These are phyloP conservation scores for Sporothrix protearum DNA, from an alignment of 2,329 filamentous ascomycete species.

Conservation along the genomic window DNA sequence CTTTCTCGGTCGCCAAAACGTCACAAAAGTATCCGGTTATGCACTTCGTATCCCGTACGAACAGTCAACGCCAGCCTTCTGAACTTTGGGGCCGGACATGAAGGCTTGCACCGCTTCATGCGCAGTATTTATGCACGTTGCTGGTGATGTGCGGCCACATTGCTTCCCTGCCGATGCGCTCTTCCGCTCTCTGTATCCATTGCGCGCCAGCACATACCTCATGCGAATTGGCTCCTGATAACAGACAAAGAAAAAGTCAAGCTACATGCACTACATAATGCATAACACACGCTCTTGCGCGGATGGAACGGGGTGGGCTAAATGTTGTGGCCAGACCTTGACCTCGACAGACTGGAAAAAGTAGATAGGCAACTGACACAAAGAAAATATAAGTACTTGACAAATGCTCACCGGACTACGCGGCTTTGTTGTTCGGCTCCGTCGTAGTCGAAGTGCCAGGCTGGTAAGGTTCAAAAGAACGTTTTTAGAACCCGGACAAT, in stretches of 20 bases:
- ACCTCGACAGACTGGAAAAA: not conserved
- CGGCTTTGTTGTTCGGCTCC: not conserved
- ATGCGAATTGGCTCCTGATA: not conserved
- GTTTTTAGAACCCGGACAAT: too few relatives aligned
- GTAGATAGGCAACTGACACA: not conserved
- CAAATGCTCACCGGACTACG: too few relatives aligned
- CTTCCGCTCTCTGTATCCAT: not conserved
- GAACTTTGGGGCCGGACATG: not conserved
- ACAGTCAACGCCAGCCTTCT: not conserved
- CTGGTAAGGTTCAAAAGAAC: not conserved
- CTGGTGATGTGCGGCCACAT: slow-evolving; percentile 1
- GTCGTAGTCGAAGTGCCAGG: not conserved
- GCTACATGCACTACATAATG: not conserved
- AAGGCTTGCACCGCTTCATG: not conserved
- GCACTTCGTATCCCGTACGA: not conserved
- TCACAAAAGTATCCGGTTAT: too few relatives aligned
- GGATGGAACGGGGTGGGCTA: not conserved
- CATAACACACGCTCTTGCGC: slow-evolving; percentile 12
- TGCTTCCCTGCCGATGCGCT: not conserved
- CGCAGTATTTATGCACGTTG: not conserved
- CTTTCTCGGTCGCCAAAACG: not conserved
- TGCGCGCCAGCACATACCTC: not conserved
- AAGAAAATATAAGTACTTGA: not conserved
- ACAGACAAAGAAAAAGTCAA: not conserved
- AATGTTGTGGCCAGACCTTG: not conserved